Percentiles rank a stretch among this genome's conserved stretches.
phyloP scores from a whole-genome alignment of 768 basidiomycete species.

The Pulveroboletus sp. region DNA sequence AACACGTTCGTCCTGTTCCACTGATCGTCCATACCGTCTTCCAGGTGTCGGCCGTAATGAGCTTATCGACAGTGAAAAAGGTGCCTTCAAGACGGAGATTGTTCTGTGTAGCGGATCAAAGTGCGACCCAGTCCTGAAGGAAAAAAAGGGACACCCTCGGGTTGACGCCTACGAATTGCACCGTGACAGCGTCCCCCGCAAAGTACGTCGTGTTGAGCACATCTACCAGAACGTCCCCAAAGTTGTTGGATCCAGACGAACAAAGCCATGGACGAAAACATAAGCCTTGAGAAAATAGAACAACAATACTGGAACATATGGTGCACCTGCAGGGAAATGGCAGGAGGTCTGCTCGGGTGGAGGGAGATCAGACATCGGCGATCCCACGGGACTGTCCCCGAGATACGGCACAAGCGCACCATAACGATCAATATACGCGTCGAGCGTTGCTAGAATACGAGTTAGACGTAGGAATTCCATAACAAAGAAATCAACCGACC shows the following conservation, averaged over 20 bases:
- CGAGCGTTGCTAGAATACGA: slow-evolving; percentile 81
- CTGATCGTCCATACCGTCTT: slow-evolving; percentile 51
- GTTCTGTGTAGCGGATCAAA: slow-evolving; percentile 44
- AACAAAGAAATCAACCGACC: slow-evolving; percentile 44
- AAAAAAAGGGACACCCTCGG: slow-evolving; percentile 52
- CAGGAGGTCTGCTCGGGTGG: slow-evolving; percentile 63
- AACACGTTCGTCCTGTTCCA: slow-evolving; percentile 62
- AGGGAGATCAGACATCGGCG: slow-evolving; percentile 58
- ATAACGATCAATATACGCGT: slow-evolving; percentile 79
- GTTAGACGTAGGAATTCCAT: no score
- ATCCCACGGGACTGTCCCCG: slow-evolving; percentile 42
- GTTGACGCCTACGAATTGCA: slow-evolving; percentile 72
- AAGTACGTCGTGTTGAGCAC: slow-evolving; percentile 50
- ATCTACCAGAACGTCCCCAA: slow-evolving; percentile 61
- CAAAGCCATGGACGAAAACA: neutral
- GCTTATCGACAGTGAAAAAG: slow-evolving; percentile 64
- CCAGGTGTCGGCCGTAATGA: slow-evolving; percentile 47
- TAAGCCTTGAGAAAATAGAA: neutral
- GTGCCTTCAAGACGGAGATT: slow-evolving; percentile 73
- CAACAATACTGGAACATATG: neutral
- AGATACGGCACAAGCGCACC: slow-evolving; percentile 62
- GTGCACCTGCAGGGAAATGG: slow-evolving; percentile 64
- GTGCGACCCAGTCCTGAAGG: neutral
- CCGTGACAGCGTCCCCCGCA: slow-evolving; percentile 56
- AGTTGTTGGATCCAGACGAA: slow-evolving; percentile 45